Evolutionary conservation across 345 rosid species (phyloP).

Genomic region (Eucalyptus grandis): DNA sequence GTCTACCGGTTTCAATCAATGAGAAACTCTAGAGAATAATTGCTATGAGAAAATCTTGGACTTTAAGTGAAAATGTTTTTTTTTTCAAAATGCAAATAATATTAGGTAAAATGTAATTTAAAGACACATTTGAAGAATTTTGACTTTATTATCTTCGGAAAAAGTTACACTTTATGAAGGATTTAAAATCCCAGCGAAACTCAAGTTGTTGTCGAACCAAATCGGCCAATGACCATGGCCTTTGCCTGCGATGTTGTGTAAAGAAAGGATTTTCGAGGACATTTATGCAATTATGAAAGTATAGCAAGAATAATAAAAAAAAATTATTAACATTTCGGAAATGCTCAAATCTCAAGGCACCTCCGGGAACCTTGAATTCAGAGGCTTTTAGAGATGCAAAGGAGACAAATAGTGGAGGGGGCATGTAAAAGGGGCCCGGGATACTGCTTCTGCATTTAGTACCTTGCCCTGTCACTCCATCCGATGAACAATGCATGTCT

Average conservation of each 20-base stretch:
- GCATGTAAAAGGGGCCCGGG: background rate
- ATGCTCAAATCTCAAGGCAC: background rate
- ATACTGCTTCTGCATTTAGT: background rate
- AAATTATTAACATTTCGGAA: too few relatives aligned
- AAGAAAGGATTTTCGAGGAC: background rate
- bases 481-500: background rate
- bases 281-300: background rate
- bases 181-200: background rate
- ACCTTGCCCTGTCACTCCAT: rapidly evolving
- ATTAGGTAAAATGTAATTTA: background rate
- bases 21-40: background rate
- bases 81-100: too few relatives aligned
- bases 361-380: background rate
- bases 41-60: background rate
- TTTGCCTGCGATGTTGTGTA: background rate
- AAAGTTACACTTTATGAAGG: too few relatives aligned
- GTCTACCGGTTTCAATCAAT: background rate
- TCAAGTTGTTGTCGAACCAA: background rate
- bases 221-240: background rate
- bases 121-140: background rate
- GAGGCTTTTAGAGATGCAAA: background rate
- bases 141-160: background rate
- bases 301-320: background rate
- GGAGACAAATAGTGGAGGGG: background rate
- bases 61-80: background rate